phyloP scores from a whole-genome alignment of 768 basidiomycete genomes.

The Suillus weaverae region DNA sequence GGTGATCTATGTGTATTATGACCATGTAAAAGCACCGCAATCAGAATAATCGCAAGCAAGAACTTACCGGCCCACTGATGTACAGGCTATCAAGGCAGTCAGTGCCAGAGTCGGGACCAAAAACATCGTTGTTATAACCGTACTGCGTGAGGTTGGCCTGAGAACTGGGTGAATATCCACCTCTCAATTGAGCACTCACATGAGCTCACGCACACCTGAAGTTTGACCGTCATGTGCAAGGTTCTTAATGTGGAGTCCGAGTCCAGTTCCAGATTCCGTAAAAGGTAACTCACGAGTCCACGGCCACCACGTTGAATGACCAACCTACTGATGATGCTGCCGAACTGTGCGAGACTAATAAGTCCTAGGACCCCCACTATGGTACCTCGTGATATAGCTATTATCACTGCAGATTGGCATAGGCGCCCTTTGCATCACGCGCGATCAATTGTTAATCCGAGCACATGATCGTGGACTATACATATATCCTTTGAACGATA shows the following conservation, averaged over 20 bases:
- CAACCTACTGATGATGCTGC: too few relatives aligned
- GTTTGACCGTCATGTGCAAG: not conserved
- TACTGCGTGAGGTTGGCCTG: not conserved
- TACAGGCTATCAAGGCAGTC: not conserved
- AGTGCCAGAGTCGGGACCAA: not conserved
- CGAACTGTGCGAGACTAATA: not conserved
- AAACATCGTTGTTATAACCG: not conserved
- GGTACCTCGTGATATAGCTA: not conserved
- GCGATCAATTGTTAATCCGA: not conserved
- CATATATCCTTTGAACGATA: not conserved
- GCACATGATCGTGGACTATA: constrained; percentile 1
- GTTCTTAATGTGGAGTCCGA: too few relatives aligned
- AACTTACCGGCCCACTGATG: not conserved
- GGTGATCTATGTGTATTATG: not conserved
- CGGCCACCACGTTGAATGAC: too few relatives aligned
- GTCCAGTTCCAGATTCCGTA: too few relatives aligned
- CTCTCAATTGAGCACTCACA: not conserved
- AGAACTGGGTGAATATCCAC: not conserved
- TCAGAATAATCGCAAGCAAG: not conserved
- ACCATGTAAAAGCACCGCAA: not conserved
- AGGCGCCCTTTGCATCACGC: not conserved
- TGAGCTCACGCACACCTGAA: not conserved
- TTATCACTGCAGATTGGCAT: not conserved
- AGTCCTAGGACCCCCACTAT: not conserved
- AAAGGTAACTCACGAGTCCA: too few relatives aligned